Conservation (phyloP, 805 yeast genomes). For the Myxozyma vanderwaltii region DNA sequence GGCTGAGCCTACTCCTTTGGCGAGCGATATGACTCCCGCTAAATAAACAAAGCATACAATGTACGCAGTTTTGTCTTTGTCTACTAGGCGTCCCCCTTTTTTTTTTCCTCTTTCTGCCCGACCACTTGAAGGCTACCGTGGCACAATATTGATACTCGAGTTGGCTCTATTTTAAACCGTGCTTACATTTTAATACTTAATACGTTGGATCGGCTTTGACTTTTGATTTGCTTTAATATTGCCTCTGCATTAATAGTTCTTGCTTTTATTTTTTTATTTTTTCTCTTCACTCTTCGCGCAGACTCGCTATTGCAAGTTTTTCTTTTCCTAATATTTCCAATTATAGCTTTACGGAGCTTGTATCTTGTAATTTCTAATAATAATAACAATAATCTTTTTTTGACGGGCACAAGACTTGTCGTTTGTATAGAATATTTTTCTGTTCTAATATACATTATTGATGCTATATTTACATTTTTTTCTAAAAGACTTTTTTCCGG, state of each 20-base stretch:
- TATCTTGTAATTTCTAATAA: conserved; percentile 9
- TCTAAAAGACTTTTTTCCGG: no score
- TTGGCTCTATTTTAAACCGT: no score
- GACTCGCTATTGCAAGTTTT: no score
- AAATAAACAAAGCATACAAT: background rate
- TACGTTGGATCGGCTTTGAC: no score
- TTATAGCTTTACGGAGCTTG: background rate
- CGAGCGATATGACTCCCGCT: no score
- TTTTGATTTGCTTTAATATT: background rate
- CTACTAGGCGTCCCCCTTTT: background rate
- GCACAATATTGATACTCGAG: background rate
- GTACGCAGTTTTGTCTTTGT: background rate
- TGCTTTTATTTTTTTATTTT: background rate
- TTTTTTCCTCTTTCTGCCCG: no score
- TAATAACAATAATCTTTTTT: background rate
- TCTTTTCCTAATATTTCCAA: no score
- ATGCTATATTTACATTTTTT: background rate
- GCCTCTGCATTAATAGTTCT: background rate
- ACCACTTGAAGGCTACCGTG: no score
- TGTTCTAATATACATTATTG: no score
- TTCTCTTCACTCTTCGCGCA: background rate
- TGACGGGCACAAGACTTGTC: background rate
- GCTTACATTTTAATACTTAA: no score
- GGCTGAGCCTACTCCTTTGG: no score
- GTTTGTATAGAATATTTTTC: background rate